These are phyloP conservation scores for Xylariaceae sp. DNA, from an alignment of 2,329 filamentous ascomycete genomes.

Conservation along the genomic window DNA sequence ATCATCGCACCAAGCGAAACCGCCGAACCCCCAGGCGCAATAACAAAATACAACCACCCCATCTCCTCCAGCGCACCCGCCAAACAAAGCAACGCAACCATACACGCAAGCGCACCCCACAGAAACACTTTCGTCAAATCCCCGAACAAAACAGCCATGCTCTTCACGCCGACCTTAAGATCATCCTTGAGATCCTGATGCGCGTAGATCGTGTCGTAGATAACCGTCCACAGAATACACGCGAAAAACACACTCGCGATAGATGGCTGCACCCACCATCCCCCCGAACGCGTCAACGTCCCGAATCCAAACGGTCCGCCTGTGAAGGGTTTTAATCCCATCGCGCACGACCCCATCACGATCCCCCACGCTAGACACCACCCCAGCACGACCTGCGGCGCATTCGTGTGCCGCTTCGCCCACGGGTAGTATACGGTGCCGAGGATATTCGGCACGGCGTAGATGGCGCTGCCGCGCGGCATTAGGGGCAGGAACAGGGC, in stretches of 20 bases:
- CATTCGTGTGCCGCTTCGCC: slow-evolving; percentile 35
- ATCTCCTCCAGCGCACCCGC: slow-evolving; percentile 21
- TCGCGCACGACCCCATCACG: slow-evolving; percentile 29
- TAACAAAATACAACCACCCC: slow-evolving; percentile 22
- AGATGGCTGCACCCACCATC: slow-evolving; percentile 23
- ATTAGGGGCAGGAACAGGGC: slow-evolving; percentile 25
- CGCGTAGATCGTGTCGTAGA: slow-evolving; percentile 37
- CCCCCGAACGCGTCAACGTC: not conserved
- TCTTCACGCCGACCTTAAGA: slow-evolving; percentile 31
- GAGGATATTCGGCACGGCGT: slow-evolving; percentile 28
- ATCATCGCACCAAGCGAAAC: slow-evolving; percentile 29
- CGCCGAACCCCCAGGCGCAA: slow-evolving; percentile 25
- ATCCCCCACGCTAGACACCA: slow-evolving; percentile 32
- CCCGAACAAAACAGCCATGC: slow-evolving; percentile 31
- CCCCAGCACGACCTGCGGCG: slow-evolving; percentile 34
- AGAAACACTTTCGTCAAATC: slow-evolving; percentile 26
- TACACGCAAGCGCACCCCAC: slow-evolving; percentile 22
- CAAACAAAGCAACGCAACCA: slow-evolving; percentile 23
- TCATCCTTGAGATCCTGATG: slow-evolving; percentile 35
- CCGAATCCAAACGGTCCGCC: slow-evolving; percentile 22
- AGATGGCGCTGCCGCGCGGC: slow-evolving; percentile 23
- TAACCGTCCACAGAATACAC: slow-evolving; percentile 31
- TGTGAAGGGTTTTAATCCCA: slow-evolving; percentile 26
- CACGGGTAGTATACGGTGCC: slow-evolving; percentile 33
- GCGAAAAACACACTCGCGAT: slow-evolving; percentile 28